phyloP scores from a whole-genome alignment of 345 rosid genomes.

The Leavenworthia alabamica region DNA sequence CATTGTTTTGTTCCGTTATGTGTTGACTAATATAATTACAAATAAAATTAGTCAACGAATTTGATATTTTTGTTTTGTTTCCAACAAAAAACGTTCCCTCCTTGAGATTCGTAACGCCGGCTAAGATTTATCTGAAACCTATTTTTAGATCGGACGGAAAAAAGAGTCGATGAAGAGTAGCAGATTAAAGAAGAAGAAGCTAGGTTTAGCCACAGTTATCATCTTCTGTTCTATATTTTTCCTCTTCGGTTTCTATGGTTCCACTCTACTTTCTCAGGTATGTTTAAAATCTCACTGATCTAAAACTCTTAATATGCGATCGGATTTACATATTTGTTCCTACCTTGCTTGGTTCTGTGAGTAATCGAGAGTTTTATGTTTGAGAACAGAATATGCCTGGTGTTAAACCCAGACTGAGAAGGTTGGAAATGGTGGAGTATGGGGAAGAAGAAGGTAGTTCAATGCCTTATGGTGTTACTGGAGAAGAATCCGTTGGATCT shows the following conservation, averaged over 20 bases:
- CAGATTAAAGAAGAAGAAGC: conserved; percentile 46
- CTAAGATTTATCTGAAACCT: neutral
- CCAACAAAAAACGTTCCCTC: neutral
- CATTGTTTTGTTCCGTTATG: conserved; percentile 1
- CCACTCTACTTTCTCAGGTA: conserved; percentile 49
- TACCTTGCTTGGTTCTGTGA: neutral
- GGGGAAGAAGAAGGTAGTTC: conserved; percentile 22
- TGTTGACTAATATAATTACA: neutral
- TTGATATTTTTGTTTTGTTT: too few relatives aligned
- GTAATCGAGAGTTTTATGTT: neutral
- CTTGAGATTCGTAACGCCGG: neutral
- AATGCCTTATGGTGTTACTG: conserved; percentile 61
- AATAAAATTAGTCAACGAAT: neutral
- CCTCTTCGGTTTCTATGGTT: conserved; percentile 56
- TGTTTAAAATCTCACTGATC: neutral
- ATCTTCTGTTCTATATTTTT: conserved; percentile 53
- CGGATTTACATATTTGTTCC: neutral
- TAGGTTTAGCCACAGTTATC: conserved; percentile 43
- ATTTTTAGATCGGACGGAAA: neutral
- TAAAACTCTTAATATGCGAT: neutral
- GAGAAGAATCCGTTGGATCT: conserved; percentile 48
- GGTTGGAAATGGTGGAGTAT: conserved; percentile 37
- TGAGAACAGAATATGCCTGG: conserved; percentile 47
- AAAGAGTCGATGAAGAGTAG: conserved; percentile 45
- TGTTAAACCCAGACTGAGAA: conserved; percentile 49